These are phyloP conservation scores for Geopyxis carbonaria DNA, from an alignment of 495 filamentous ascomycete genomes.

Conservation along the genomic window DNA sequence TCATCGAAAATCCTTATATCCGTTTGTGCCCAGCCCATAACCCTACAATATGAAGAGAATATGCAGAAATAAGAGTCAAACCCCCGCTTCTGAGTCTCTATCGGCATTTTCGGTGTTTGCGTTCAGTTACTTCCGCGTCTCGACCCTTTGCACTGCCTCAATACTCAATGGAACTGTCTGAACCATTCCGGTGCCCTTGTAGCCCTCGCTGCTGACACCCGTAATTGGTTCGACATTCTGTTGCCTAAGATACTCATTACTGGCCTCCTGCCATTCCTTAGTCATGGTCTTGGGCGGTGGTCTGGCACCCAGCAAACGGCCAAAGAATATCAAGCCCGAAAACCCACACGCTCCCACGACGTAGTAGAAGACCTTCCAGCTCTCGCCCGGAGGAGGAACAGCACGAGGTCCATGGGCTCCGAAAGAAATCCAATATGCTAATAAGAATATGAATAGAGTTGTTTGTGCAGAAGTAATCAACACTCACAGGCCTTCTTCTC, in stretches of 20 bases:
- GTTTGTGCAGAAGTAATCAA: neutral
- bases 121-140: too few relatives aligned
- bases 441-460: constrained; percentile 2
- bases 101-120: too few relatives aligned
- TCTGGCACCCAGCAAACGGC: constrained; percentile 44
- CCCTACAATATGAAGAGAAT: too few relatives aligned
- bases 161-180: constrained; percentile 58
- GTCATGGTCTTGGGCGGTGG: constrained; percentile 65
- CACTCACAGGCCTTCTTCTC: constrained; percentile 94
- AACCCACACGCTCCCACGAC: constrained; percentile 39
- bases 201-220: constrained; percentile 61
- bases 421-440: constrained; percentile 95
- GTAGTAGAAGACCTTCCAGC: constrained; percentile 50
- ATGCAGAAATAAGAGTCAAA: too few relatives aligned
- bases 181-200: constrained; percentile 62
- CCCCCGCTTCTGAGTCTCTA: too few relatives aligned
- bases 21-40: too few relatives aligned
- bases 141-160: too few relatives aligned
- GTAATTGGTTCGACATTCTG: constrained; percentile 76
- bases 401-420: constrained; percentile 79
- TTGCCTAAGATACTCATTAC: constrained; percentile 55
- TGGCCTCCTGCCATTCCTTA: constrained; percentile 79
- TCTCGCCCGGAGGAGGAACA: constrained; percentile 57
- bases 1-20: too few relatives aligned
- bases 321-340: constrained; percentile 44